Base-by-base conservation (phyloP, 371 early-diverging fungal species). In the Apophysomyces sp. region DNA sequence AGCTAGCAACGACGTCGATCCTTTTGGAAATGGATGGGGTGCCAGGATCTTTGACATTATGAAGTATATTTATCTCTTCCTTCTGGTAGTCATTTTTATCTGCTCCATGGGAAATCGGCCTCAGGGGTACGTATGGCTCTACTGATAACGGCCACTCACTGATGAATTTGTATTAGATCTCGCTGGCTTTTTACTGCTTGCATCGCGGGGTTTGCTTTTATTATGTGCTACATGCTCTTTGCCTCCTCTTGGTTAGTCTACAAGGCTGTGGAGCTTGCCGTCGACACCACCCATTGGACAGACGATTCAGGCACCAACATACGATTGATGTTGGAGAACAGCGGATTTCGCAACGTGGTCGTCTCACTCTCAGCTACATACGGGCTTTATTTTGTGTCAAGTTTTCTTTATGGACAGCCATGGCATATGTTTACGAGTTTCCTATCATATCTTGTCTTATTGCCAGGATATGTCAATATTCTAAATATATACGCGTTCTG, bases 41-140 rank as follows among this genome's bases (percentile, higher is more conserved):
- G 71, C 77, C 53, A 67, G 70, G 21, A 65, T 92, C 13, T 87
- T 88, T 70, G 77, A 85, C 39, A 69, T 87, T 4, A 79, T 89
- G 58, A 77, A 88, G 4, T 85, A 86, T 65, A 58, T 91, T 30
- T 95, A 96, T 69, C 72, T 92, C 8, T 81, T 90, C 61, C 81
- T 93, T 11, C 78, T 95, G 39, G 78, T 91, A 16, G 80, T 87
- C 28, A 82, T 89, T 27, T 93, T 95, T 67, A 90, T 96, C 31
- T 84, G 89, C 52, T 90, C 95, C 34, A 84, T 97, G 79, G 97
- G 97, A 34, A 96, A 97, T 69, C 82, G 95, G 2, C 96, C 96
- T 7, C 94, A 95, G 77, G 95, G 95, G 64, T 90, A 88, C n/a
- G n/a, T n/a, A n/a, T n/a, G n/a, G n/a, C n/a, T n/a, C n/a, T n/a